These are phyloP conservation scores for Aphanomyces invadans DNA, from an alignment of 352 stramenopile species.

Conservation along the genomic window DNA sequence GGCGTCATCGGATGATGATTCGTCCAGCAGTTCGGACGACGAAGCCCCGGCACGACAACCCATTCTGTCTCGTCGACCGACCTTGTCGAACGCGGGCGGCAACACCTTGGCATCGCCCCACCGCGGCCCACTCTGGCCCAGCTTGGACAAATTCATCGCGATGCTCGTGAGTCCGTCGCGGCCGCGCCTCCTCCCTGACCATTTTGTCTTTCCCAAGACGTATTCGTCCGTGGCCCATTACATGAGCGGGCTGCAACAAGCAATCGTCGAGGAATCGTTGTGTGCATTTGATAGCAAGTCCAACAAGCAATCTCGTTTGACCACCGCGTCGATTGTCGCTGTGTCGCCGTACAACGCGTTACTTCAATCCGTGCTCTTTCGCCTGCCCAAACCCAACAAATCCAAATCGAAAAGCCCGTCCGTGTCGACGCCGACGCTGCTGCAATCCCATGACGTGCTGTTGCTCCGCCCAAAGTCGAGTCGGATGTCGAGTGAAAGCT, in stretches of 20 bases:
- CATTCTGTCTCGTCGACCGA: no score
- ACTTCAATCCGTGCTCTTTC: constrained; percentile 4
- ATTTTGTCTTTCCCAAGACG: constrained; percentile 33
- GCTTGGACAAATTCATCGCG: constrained; percentile 66
- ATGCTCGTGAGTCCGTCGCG: constrained; percentile 48
- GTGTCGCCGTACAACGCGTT: constrained; percentile 2
- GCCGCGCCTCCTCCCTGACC: constrained; percentile 32
- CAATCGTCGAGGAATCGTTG: constrained; percentile 62
- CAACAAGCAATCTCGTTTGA: constrained; percentile 9
- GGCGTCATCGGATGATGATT: background rate
- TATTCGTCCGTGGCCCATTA: constrained; percentile 52
- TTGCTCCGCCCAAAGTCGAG: background rate
- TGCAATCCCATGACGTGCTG: background rate
- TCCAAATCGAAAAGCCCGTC: background rate
- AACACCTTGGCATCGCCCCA: background rate
- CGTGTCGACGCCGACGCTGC: background rate
- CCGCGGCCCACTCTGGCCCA: constrained; percentile 53
- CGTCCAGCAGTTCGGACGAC: background rate
- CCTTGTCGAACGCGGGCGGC: no score
- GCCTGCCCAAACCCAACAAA: background rate
- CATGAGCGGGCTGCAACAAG: constrained; percentile 44
- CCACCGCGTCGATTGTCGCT: constrained; percentile 4
- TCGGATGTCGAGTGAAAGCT: no score
- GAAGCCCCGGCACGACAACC: no score
- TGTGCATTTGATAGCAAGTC: constrained; percentile 41